Conservation (phyloP, 2,329 filamentous ascomycete species). For the Ilyonectria mors-panacis region DNA sequence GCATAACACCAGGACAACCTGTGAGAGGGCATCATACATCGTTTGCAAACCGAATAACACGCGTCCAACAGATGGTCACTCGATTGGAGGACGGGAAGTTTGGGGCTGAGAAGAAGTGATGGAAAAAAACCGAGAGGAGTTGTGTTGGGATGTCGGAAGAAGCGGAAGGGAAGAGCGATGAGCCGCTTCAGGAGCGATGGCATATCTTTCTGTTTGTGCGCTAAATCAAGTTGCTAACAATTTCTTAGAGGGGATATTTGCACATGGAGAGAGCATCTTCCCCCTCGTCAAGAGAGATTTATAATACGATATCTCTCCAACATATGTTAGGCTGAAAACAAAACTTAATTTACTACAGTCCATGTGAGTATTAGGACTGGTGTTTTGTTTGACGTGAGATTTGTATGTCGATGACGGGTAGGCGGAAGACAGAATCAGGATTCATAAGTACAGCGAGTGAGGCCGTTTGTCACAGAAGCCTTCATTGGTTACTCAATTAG, state of each 20-base stretch:
- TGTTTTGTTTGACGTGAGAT: no score
- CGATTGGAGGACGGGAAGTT: slow-evolving; percentile 1
- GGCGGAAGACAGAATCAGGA: not conserved
- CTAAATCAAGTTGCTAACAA: not conserved
- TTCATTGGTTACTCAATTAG: not conserved
- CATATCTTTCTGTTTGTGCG: not conserved
- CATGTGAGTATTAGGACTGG: no score
- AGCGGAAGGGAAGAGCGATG: not conserved
- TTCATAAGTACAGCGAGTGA: not conserved
- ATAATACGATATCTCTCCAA: no score
- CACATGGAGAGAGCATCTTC: no score
- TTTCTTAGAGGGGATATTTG: no score
- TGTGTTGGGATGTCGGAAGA: not conserved
- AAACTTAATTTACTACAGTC: no score
- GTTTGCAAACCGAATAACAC: slow-evolving; percentile 41
- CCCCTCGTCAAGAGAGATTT: no score
- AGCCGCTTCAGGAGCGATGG: not conserved
- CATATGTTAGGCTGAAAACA: no score
- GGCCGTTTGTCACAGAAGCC: not conserved
- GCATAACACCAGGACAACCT: not conserved
- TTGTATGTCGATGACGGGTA: no score
- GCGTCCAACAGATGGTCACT: not conserved
- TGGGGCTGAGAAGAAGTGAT: not conserved
- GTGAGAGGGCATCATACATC: slow-evolving; percentile 22
- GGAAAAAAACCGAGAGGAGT: not conserved